These are phyloP conservation scores for Trichoderma orchidacearum DNA, from an alignment of 495 filamentous ascomycete genomes.

Conservation along the genomic window DNA sequence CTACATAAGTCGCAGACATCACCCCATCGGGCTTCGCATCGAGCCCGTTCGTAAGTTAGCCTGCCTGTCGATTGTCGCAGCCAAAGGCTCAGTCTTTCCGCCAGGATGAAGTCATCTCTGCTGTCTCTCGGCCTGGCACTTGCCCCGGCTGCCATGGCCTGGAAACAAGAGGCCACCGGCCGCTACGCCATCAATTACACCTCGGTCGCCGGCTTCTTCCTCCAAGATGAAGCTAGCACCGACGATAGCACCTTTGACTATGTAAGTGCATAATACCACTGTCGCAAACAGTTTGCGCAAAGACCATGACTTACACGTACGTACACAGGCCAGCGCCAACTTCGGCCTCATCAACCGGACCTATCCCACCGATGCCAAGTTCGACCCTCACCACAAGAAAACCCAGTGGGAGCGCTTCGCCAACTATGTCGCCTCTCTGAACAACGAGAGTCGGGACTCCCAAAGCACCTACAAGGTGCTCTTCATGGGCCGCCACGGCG, in stretches of 20 bases:
- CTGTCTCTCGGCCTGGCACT: not conserved
- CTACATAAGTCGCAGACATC: not conserved
- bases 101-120: not conserved
- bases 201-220: not conserved
- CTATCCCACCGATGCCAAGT: slow-evolving; percentile 16
- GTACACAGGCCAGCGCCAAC: not conserved
- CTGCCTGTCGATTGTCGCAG: not conserved
- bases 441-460: slow-evolving; percentile 4
- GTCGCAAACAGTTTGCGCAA: not conserved
- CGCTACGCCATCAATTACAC: not conserved
- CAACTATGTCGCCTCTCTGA: slow-evolving; percentile 13
- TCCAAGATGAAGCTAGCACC: not conserved
- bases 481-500: slow-evolving; percentile 19
- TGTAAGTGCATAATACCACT: not conserved
- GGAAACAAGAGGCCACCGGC: not conserved
- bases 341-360: slow-evolving; percentile 16
- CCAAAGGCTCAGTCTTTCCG: not conserved
- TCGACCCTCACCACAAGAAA: slow-evolving; percentile 6
- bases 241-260: not conserved
- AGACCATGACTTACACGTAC: not conserved
- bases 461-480: slow-evolving; percentile 17
- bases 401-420: slow-evolving; percentile 18
- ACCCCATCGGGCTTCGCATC: not conserved
- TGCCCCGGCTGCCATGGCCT: not conserved
- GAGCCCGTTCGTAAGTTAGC: not conserved